Base-by-base conservation (phyloP, 1,139 yeast genomes). In the Geotrichum macrosporum region DNA sequence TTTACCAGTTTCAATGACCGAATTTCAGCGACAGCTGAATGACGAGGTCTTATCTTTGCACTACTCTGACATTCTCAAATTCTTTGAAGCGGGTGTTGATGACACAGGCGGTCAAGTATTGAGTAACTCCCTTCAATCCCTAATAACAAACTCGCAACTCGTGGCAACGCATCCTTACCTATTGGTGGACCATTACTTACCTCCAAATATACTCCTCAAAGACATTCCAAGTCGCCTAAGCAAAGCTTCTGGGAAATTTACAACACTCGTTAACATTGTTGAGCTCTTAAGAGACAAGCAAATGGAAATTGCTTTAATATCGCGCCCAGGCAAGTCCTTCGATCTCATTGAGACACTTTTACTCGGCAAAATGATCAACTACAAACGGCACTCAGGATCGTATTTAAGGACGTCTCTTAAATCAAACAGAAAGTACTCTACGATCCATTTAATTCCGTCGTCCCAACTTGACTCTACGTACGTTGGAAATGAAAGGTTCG, bases 1-100 rank as follows among this genome's bases (percentile, higher is more conserved):
- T 63, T 70, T 89, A 35, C 87, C 95, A 0, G 85, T 94, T 4
- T 89, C 95, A 2, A 80, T 89, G 82, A 80, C 85, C 51, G 88
- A 84, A 53, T 84, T 86, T 56, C 97, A 92, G 62, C 83, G 81
- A 58, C 94, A 87, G 60, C 73, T 92, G 46, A 85, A 92, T n/a
- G 95, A 89, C 66, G 95, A 88, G 62, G 88, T 92, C 24, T 84
- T 92, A 5, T 84, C 95, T 1, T 70, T 88, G 37, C 97, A 92
- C 64, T 88, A 88, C 61, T 80, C 94, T 29, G 97, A 89, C 62
- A 86, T 92, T 48, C 71, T 89, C 57, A 82, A 87, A 65, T 87
- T 83, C 64, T 88, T 87, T 60, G 95, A 86, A 63, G 78, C 86
- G 0, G 64, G 67, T 30, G 71, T 72, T 43, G 65, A 65, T 32